phyloP scores from a whole-genome alignment of 2,329 filamentous ascomycete genomes.

The Dactylellina drechsleri region DNA sequence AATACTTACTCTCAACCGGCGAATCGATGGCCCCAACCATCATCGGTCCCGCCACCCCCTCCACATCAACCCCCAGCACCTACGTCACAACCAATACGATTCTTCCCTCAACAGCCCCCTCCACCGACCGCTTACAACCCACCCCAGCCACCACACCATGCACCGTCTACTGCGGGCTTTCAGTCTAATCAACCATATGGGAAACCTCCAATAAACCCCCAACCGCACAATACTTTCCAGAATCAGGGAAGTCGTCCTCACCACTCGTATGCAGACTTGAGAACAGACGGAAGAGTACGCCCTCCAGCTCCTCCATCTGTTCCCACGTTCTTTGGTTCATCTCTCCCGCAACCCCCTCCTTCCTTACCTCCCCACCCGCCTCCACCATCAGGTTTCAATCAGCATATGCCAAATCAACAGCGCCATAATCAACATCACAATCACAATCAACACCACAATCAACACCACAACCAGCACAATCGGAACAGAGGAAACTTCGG shows the following conservation, averaged over 20 bases:
- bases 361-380: conserved; percentile 51
- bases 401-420: conserved; percentile 44
- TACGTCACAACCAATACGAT: conserved; percentile 39
- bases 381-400: conserved; percentile 38
- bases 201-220: conserved; percentile 30
- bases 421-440: conserved; percentile 34
- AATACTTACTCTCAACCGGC: conserved; percentile 41
- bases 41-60: conserved; percentile 33
- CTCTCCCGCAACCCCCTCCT: conserved; percentile 47
- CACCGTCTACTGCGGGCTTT: conserved; percentile 24
- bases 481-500: conserved; percentile 49
- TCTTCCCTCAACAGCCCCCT: conserved; percentile 52
- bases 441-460: conserved; percentile 19
- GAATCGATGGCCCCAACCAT: conserved; percentile 45
- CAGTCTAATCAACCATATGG: conserved; percentile 37
- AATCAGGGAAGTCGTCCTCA: conserved; percentile 41
- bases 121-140: conserved; percentile 39
- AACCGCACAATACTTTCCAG: conserved; percentile 39
- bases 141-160: conserved; percentile 37
- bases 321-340: conserved; percentile 49
- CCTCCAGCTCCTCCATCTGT: conserved; percentile 49
- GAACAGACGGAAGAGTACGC: conserved; percentile 42
- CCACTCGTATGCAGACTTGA: conserved; percentile 47
- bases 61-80: conserved; percentile 37
- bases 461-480: conserved; percentile 41